phyloP scores from a whole-genome alignment of 2,329 filamentous ascomycete genomes.

The Claviceps maximensis region DNA sequence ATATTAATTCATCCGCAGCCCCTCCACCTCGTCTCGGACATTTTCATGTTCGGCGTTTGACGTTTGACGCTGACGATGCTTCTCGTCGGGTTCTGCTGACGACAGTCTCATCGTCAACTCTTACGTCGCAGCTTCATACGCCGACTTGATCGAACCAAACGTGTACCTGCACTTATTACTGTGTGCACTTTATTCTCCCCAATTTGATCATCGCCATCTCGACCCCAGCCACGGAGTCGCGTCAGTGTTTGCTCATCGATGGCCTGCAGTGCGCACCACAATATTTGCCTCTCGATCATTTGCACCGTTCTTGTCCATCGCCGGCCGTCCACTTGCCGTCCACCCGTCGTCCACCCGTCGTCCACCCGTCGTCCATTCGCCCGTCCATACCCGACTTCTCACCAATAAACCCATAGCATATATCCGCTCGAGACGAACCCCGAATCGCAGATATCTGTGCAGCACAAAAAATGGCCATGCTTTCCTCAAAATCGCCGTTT shows the following conservation, averaged over 20 bases:
- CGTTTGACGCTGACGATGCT: neutral
- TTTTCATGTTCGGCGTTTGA: no score
- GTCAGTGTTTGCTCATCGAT: neutral
- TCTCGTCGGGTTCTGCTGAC: neutral
- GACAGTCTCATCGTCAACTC: slow-evolving; percentile 1
- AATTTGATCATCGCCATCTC: no score
- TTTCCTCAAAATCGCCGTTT: slow-evolving; percentile 63
- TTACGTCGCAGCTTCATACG: slow-evolving; percentile 3
- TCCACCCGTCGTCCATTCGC: no score
- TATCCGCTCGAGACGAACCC: neutral
- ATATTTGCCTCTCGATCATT: neutral
- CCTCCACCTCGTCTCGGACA: neutral
- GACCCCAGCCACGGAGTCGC: no score
- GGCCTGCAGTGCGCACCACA: neutral
- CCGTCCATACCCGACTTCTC: neutral
- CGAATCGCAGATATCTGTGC: neutral
- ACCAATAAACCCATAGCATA: neutral
- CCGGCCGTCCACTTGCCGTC: neutral
- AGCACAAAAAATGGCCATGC: slow-evolving; percentile 51
- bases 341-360: neutral
- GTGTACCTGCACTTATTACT: neutral
- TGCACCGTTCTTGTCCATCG: neutral
- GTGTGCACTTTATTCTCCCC: neutral
- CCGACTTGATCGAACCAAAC: neutral
- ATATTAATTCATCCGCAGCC: slow-evolving; percentile 2